These are phyloP conservation scores for Suhomyces kilbournensis DNA, from an alignment of 805 yeast genomes.

Conservation along the genomic window DNA sequence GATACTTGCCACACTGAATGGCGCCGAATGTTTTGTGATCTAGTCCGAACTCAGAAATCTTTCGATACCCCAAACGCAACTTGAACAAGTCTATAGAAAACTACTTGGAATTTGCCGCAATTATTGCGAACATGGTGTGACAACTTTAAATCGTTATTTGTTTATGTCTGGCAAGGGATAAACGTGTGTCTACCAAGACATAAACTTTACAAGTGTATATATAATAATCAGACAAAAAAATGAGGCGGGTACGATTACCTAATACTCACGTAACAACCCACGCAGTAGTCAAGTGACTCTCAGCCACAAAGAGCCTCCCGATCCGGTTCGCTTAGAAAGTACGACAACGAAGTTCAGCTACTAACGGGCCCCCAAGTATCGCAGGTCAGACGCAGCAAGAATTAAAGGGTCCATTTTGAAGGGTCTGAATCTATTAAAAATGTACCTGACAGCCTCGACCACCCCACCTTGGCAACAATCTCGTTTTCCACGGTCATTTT, in stretches of 20 bases:
- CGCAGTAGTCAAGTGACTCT: not conserved
- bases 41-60: not conserved
- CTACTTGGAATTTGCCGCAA: not conserved
- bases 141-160: not conserved
- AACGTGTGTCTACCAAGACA: not conserved
- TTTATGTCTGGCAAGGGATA: not conserved
- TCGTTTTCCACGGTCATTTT: not conserved
- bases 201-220: not conserved
- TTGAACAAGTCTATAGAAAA: too few species aligned
- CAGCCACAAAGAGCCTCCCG: not conserved
- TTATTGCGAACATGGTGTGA: not conserved
- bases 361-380: not conserved
- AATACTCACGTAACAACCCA: not conserved
- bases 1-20: not conserved
- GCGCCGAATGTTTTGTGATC: not conserved
- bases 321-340: not conserved
- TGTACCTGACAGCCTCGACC: not conserved
- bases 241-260: not conserved
- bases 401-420: not conserved
- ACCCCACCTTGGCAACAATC: not conserved
- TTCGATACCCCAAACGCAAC: not conserved
- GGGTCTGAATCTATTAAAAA: not conserved
- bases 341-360: not conserved
- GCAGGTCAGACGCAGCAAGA: not conserved
- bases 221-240: not conserved